These are phyloP conservation scores for Cydonia oblonga DNA, from an alignment of 331 rosid genomes.

Conservation along the genomic window DNA sequence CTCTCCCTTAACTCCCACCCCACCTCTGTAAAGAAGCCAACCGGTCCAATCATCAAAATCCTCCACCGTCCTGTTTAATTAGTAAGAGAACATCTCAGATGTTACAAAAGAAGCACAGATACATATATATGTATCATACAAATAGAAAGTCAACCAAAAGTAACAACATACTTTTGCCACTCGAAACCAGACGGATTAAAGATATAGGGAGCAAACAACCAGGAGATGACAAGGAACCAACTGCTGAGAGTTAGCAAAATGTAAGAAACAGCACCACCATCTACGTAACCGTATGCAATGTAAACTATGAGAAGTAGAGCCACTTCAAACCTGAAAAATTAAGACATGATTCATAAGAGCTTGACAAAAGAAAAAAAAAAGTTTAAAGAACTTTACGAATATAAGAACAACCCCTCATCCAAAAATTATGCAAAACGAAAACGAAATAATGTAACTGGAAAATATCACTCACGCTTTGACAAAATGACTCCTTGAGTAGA, in stretches of 20 bases:
- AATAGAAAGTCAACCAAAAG: not conserved
- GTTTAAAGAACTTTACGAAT: not conserved
- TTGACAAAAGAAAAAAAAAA: not conserved
- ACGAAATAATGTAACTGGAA: not conserved
- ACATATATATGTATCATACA: not conserved
- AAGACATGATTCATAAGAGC: not conserved
- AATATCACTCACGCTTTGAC: conserved; percentile 77
- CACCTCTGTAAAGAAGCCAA: conserved; percentile 98
- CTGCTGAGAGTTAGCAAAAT: conserved; percentile 80
- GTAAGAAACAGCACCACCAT: conserved; percentile 83
- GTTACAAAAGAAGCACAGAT: not conserved
- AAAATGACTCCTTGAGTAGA: conserved; percentile 93
- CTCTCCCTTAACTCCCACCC: conserved; percentile 98
- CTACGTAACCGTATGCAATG: conserved; percentile 66
- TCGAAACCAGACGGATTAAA: conserved; percentile 97
- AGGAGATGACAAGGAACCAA: conserved; percentile 97
- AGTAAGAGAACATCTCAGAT: not conserved
- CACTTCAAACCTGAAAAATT: conserved; percentile 72
- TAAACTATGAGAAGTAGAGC: conserved; percentile 75
- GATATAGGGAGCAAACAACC: conserved; percentile 97
- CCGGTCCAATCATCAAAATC: conserved; percentile 98
- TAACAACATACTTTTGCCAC: conserved; percentile 85
- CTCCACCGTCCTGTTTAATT: conserved; percentile 76
- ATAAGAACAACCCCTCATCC: not conserved
- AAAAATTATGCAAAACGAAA: not conserved